Evolutionary conservation across 805 yeast species (phyloP), one percentile per base, ranked within the genome.

Genomic region (Saccharomycopsis capsularis): DNA sequence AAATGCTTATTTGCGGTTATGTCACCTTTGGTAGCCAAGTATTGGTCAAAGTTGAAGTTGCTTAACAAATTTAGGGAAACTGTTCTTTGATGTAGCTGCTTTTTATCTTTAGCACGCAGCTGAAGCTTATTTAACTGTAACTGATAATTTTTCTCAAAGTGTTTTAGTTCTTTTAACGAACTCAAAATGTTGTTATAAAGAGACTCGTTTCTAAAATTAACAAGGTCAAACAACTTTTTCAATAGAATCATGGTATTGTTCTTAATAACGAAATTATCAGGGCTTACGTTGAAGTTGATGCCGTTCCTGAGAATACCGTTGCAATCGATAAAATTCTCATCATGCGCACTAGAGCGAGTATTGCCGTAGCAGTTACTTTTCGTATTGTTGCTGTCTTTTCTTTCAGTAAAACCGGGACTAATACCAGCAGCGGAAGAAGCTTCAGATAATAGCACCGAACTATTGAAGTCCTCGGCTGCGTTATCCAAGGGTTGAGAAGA

Each of bases 241-340:
- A 52, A 46, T 16, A 46, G 13, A 15, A 52, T 52, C 15, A 27
- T 44, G 2, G 44, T 34, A 23, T 34, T 40, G 23, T 52, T 49
- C 16, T 18, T n/a, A 3, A 52, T 25, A 13, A 52, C 37, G 19
- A 52, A 52, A 30, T 52, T 52, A 6, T 46, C 40, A n/a, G 38
- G 16, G 21, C 35, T 34, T 6, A 48, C 27, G 19, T 43, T 35
- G 27, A 52, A 50, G 24, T 46, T 37, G 16, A 52, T 4, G 3
- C 55, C 53, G 30, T 52, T 45, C 37, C 46, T 49, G 29, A 52
- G 40, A 23, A 52, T 49, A 5, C 41, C 25, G 34, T 51, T 47
- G 16, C 46, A n/a, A 25, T 51, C 48, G 6, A 40, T 16, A 9
- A 11, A 9, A 34, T 13, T 16, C 6, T 34, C 18, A 9, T 34